phyloP scores from a whole-genome alignment of 2,329 filamentous ascomycete species.

The Ploettnerulaceae sp. region DNA sequence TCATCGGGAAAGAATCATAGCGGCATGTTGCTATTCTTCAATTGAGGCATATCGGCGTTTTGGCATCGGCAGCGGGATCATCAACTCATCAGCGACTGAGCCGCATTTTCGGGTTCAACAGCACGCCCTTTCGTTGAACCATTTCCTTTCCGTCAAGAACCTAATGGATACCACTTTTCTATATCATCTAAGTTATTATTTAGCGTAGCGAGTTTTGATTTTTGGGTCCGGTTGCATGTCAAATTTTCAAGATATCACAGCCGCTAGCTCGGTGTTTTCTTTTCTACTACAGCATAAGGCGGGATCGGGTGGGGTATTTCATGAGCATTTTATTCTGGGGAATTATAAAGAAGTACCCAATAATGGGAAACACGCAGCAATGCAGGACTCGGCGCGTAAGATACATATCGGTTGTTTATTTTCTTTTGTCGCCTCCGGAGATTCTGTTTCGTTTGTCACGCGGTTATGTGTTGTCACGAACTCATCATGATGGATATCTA shows the following conservation, averaged over 20 bases:
- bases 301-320: slow-evolving; percentile 31
- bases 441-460: slow-evolving; percentile 21
- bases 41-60: slow-evolving; percentile 26
- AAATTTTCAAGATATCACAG: slow-evolving; percentile 42
- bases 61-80: slow-evolving; percentile 23
- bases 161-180: slow-evolving; percentile 35
- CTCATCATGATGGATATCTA: slow-evolving; percentile 22
- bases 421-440: too few species aligned
- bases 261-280: slow-evolving; percentile 33
- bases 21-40: slow-evolving; percentile 32
- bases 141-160: slow-evolving; percentile 24
- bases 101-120: slow-evolving; percentile 30
- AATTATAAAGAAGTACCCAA: slow-evolving; percentile 31
- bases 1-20: slow-evolving; percentile 26
- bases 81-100: slow-evolving; percentile 31
- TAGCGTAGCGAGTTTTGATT: slow-evolving; percentile 47
- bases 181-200: slow-evolving; percentile 37
- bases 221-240: slow-evolving; percentile 39
- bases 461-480: slow-evolving; percentile 31
- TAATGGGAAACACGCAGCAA: slow-evolving; percentile 60
- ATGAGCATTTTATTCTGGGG: slow-evolving; percentile 38
- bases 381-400: slow-evolving; percentile 49
- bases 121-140: slow-evolving; percentile 19
- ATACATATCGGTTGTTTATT: slow-evolving; percentile 22
- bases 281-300: slow-evolving; percentile 30